Evolutionary conservation across 1,284 basidiomycete species (phyloP), one percentile per base, ranked within the genome.

Genomic region (Tilletia indica): DNA sequence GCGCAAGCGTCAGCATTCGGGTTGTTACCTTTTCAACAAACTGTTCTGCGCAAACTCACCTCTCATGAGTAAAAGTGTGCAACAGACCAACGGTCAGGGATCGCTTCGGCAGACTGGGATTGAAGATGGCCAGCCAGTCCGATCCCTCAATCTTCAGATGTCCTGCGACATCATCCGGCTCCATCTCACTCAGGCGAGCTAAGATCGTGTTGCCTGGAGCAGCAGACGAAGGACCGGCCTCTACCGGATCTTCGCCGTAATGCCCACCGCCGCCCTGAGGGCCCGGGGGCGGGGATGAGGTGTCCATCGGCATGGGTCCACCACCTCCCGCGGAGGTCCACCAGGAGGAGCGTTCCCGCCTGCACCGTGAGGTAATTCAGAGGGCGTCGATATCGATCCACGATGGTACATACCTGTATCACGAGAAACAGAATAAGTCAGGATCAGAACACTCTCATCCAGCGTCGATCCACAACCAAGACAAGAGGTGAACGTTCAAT

Each of bases 81-180:
- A 94, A 90, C 70, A 98, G 86, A 66, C 87, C 87, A n/a, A 99
- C 93, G 84, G 98, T 94, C 71, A 97, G 86, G 72, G 89, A 88
- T 67, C 91, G 88, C 86, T 93, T 92, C 38, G 31, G 4, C 31
- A 87, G 89, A 79, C 92, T 91, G 16, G 92, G 91, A 84, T 94
- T 97, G 87, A 94, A 97, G 69, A 97, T 89, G 21, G 93, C 94
- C 80, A 95, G 92, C 96, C 96, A 99, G 85, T 98, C 97, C 48
- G 87, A 86, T 0, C 94, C 95, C 83, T 94, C 92, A 85, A 92
- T 93, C 78, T 88, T 89, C 70, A 88, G 80, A 66, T 88, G 87
- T 66, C 86, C 84, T 25, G 87, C 86, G 21, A 88, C 86, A 56
- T 80, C 80, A 67, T 80, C 79, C 14, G 80, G 79, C 39, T 82